Conservation (phyloP, 2,329 filamentous ascomycete species). For the Penicillium griseofulvum region DNA sequence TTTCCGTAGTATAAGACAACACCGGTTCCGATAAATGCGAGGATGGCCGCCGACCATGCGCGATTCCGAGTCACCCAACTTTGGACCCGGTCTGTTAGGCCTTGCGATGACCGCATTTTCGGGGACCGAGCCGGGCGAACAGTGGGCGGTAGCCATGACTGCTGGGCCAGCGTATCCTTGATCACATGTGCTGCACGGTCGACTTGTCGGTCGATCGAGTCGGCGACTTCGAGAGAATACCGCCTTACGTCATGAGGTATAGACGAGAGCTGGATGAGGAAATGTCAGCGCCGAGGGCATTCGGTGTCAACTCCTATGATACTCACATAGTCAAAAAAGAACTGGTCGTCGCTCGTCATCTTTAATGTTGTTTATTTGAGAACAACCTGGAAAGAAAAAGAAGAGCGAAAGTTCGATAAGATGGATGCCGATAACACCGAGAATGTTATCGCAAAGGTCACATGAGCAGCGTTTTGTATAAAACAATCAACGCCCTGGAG, state of each 20-base stretch:
- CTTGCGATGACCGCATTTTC: constrained; percentile 36
- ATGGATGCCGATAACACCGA: constrained; percentile 11
- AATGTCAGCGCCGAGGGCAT: constrained; percentile 9
- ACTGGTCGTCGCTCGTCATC: constrained; percentile 78
- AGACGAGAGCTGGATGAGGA: constrained; percentile 50
- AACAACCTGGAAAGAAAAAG: constrained; percentile 10
- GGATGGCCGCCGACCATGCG: constrained; percentile 66
- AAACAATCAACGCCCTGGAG: neutral
- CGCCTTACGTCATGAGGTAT: constrained; percentile 65
- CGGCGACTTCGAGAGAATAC: constrained; percentile 71
- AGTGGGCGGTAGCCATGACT: constrained; percentile 70
- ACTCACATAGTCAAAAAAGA: constrained; percentile 73
- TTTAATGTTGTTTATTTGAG: constrained; percentile 33
- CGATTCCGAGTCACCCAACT: constrained; percentile 73
- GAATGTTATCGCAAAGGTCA: constrained; percentile 1
- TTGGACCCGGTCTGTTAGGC: constrained; percentile 56
- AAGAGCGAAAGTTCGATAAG: constrained; percentile 19
- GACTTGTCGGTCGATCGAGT: constrained; percentile 77
- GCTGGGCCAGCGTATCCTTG: constrained; percentile 65
- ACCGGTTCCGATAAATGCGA: constrained; percentile 68
- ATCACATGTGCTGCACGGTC: constrained; percentile 70
- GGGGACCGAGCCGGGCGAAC: constrained; percentile 54
- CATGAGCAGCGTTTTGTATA: constrained; percentile 1
- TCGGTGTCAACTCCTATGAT: constrained; percentile 4
- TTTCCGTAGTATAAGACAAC: constrained; percentile 58